These are phyloP conservation scores for Dryas octopetala DNA, from an alignment of 306 rosid genomes.

Conservation along the genomic window DNA sequence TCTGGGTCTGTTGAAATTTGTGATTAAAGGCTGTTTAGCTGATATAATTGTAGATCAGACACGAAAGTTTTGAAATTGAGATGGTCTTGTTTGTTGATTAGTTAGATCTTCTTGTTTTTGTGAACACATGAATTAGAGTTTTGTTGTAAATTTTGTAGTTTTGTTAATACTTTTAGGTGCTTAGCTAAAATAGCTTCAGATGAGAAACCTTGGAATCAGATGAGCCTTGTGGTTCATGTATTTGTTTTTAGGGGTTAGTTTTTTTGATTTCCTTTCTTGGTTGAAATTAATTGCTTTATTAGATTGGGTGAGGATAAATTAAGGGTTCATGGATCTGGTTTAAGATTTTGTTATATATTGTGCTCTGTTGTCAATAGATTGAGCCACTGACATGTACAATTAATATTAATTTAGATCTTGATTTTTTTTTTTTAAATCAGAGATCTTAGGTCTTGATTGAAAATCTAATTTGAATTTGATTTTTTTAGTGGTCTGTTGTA, in stretches of 20 bases:
- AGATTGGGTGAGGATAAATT: neutral
- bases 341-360: neutral
- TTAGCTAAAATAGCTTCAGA: neutral
- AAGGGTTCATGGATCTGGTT: constrained; percentile 29
- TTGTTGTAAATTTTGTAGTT: neutral
- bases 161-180: neutral
- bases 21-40: constrained; percentile 20
- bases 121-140: neutral
- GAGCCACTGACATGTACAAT: neutral
- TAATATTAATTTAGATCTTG: neutral
- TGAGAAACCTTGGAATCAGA: neutral
- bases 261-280: neutral
- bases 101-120: neutral
- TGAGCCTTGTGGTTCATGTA: constrained; percentile 1
- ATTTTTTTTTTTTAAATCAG: no score
- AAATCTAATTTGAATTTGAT: neutral
- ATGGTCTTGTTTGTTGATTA: neutral
- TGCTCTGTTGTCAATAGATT: neutral
- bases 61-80: neutral
- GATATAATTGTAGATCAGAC: constrained; percentile 21
- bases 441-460: neutral
- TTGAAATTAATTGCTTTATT: neutral
- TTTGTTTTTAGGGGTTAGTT: neutral
- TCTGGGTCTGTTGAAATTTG: constrained; percentile 14
- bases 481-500: neutral